Evolutionary conservation across 2,329 filamentous ascomycete genomes (phyloP).

Genomic region (Ascocoryne sarcoides): DNA sequence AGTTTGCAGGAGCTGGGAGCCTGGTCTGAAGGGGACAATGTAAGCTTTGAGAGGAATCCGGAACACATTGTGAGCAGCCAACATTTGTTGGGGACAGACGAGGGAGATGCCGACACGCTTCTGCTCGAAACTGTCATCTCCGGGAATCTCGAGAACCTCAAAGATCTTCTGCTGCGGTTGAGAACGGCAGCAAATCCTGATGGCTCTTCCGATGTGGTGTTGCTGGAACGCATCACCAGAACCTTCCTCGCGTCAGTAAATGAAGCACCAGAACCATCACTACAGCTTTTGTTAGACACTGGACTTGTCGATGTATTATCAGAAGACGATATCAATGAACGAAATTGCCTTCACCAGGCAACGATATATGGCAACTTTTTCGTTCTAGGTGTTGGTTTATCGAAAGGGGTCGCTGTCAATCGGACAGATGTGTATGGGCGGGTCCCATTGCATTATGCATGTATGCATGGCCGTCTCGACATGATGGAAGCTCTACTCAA

Average conservation of each 20-base stretch:
- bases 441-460: constrained; percentile 90
- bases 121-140: constrained; percentile 79
- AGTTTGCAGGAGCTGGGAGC: constrained; percentile 89
- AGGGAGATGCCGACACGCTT: constrained; percentile 82
- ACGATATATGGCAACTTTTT: constrained; percentile 82
- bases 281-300: constrained; percentile 71
- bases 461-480: constrained; percentile 82
- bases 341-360: constrained; percentile 94
- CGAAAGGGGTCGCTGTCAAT: constrained; percentile 64
- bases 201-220: constrained; percentile 46
- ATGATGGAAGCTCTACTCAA: constrained; percentile 69
- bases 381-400: constrained; percentile 69
- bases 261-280: constrained; percentile 68
- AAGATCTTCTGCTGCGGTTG: constrained; percentile 74
- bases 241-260: constrained; percentile 87
- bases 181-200: constrained; percentile 43
- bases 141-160: constrained; percentile 68
- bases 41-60: constrained; percentile 60
- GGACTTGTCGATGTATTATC: constrained; percentile 81
- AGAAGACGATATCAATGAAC: constrained; percentile 94
- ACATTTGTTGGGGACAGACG: constrained; percentile 64
- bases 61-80: constrained; percentile 59
- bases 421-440: constrained; percentile 89
- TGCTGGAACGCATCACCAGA: constrained; percentile 72
- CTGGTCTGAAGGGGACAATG: constrained; percentile 93